Evolutionary conservation across 805 yeast species (phyloP).

Genomic region (Wickerhamomyces chaumierensis): DNA sequence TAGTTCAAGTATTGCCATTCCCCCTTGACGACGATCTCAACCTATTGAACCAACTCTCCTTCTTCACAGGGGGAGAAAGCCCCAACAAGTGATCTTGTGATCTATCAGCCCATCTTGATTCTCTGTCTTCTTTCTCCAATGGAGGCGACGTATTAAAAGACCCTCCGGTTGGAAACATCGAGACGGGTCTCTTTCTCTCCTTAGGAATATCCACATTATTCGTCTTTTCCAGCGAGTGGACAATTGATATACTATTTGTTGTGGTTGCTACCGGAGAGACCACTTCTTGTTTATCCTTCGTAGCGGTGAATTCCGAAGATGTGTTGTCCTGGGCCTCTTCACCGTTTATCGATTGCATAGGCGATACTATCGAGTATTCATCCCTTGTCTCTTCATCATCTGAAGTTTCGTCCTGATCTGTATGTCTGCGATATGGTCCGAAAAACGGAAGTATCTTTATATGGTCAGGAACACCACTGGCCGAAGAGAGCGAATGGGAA

Average conservation of each 20-base stretch:
- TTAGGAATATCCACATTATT: too few species aligned
- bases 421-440: neutral
- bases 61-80: too few species aligned
- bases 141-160: neutral
- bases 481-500: slow-evolving; percentile 33
- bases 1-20: too few species aligned
- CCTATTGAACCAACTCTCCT: slow-evolving; percentile 35
- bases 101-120: slow-evolving; percentile 19
- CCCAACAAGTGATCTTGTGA: too few species aligned
- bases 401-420: slow-evolving; percentile 3
- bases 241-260: too few species aligned
- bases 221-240: too few species aligned
- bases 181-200: slow-evolving; percentile 9
- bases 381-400: slow-evolving; percentile 3
- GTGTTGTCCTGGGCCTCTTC: too few species aligned
- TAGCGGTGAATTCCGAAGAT: too few species aligned
- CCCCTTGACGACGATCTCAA: slow-evolving; percentile 27
- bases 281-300: too few species aligned
- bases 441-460: slow-evolving; percentile 10
- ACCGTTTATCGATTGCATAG: too few species aligned
- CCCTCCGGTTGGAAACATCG: slow-evolving; percentile 14
- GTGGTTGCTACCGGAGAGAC: too few species aligned
- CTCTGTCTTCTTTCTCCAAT: slow-evolving; percentile 16
- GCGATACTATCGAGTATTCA: neutral
- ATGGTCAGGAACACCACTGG: slow-evolving; percentile 30